A percentile compares a stretch with the other conserved stretches of the same genome.
These are phyloP conservation scores for Sonneratia alba DNA, from an alignment of 345 rosid genomes.

Conservation along the genomic window DNA sequence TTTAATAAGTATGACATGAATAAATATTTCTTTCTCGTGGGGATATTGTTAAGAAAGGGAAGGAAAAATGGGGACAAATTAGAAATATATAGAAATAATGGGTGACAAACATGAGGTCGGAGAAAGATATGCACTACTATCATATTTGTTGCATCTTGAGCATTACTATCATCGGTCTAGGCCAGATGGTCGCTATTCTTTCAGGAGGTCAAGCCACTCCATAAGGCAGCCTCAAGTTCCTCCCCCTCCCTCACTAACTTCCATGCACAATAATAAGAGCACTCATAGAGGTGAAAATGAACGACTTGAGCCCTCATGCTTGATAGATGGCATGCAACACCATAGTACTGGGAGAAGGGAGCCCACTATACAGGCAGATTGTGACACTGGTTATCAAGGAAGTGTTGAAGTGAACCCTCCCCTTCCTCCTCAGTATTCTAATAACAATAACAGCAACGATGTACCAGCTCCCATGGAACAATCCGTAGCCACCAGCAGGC, in stretches of 20 bases:
- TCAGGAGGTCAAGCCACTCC: constrained; percentile 70
- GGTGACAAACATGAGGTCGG: not conserved
- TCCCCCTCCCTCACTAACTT: constrained; percentile 69
- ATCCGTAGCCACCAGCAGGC: constrained; percentile 35
- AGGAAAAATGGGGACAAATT: not conserved
- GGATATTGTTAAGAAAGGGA: not conserved
- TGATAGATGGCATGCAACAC: constrained; percentile 31
- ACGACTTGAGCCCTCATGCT: constrained; percentile 45
- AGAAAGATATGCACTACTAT: too few species aligned
- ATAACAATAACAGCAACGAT: constrained; percentile 17
- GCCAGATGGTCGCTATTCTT: constrained; percentile 54
- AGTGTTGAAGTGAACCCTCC: constrained; percentile 18
- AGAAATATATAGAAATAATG: not conserved
- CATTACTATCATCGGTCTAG: constrained; percentile 49
- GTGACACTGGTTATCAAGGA: constrained; percentile 37
- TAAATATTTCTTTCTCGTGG: not conserved
- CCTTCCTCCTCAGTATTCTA: constrained; percentile 48
- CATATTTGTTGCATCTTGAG: constrained; percentile 16
- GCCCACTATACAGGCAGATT: constrained; percentile 33
- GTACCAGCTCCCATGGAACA: constrained; percentile 31
- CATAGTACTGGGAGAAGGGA: constrained; percentile 35
- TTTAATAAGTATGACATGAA: not conserved
- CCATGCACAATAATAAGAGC: constrained; percentile 52
- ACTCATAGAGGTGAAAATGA: constrained; percentile 45
- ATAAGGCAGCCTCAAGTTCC: constrained; percentile 88